A percentile compares a stretch with the other conserved stretches of the same genome.
These are phyloP conservation scores for Cyberlindnera nakhonratchasimensis DNA, from an alignment of 805 yeast species.

Conservation along the genomic window DNA sequence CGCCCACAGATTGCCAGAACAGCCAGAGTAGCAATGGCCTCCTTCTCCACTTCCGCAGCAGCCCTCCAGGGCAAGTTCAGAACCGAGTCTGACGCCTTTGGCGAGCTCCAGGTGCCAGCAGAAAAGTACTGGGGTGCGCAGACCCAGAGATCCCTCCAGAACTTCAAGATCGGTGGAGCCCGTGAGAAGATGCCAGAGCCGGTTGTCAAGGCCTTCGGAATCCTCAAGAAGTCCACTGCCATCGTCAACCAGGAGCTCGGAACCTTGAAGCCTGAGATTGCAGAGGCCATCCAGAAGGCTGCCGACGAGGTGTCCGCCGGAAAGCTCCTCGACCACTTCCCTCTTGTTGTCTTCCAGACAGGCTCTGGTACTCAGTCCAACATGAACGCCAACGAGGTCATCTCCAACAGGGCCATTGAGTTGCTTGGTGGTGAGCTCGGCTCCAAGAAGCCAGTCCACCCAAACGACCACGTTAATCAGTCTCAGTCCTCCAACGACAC, in stretches of 20 bases:
- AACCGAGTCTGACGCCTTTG: conserved; percentile 93
- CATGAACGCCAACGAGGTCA: conserved; percentile 99
- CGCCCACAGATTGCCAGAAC: conserved; percentile 1
- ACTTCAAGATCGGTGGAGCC: conserved; percentile 93
- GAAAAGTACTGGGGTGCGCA: conserved; percentile 97
- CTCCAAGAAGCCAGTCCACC: conserved; percentile 92
- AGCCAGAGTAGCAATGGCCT: conserved; percentile 6
- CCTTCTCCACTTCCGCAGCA: conserved; percentile 10
- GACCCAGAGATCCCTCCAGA: conserved; percentile 88
- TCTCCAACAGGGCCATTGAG: conserved; percentile 97
- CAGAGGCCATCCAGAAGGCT: conserved; percentile 85
- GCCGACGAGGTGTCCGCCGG: conserved; percentile 95
- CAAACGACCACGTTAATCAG: conserved; percentile 98
- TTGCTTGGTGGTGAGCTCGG: conserved; percentile 89
- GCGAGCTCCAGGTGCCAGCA: conserved; percentile 87
- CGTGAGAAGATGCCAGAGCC: conserved; percentile 92
- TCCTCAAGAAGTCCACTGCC: conserved; percentile 92
- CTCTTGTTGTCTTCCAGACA: conserved; percentile 97
- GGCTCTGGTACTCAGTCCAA: conserved; percentile 98
- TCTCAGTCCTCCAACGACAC: conserved; percentile 99
- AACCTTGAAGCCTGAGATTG: conserved; percentile 74
- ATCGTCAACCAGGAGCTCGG: conserved; percentile 83
- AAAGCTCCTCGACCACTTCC: conserved; percentile 90
- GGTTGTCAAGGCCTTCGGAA: conserved; percentile 85
- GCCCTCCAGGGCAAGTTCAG: conserved; percentile 34